Conservation (phyloP, 164 flowering plant genomes). For the Taxillus chinensis region DNA sequence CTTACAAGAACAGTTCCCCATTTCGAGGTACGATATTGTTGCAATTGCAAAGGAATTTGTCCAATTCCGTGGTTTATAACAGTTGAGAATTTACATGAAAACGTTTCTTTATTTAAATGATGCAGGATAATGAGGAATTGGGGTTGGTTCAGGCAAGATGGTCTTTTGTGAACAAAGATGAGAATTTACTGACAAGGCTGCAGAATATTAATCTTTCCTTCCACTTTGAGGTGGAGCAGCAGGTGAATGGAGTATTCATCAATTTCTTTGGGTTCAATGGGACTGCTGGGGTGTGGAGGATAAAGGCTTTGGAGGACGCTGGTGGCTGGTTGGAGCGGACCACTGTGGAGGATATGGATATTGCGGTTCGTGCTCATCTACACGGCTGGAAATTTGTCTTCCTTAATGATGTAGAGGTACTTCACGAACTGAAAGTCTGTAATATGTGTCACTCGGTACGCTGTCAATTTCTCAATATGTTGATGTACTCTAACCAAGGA, state of each 20-base stretch:
- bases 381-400: constrained; percentile 75
- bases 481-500: too few species aligned
- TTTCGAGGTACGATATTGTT: constrained; percentile 38
- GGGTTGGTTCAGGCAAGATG: constrained; percentile 81
- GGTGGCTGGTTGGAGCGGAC: constrained; percentile 91
- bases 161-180: constrained; percentile 78
- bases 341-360: constrained; percentile 83
- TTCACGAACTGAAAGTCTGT: not conserved
- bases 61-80: not conserved
- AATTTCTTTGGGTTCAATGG: constrained; percentile 81
- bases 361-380: constrained; percentile 78
- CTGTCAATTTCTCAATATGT: too few species aligned
- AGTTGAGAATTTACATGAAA: constrained; percentile 2
- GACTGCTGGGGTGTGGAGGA: constrained; percentile 85
- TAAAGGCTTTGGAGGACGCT: constrained; percentile 67
- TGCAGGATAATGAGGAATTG: constrained; percentile 58
- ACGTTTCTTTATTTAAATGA: constrained; percentile 3
- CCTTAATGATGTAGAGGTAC: constrained; percentile 72
- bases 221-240: constrained; percentile 88
- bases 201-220: constrained; percentile 72
- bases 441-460: too few species aligned
- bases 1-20: constrained; percentile 55
- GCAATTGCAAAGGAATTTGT: not conserved
- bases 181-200: constrained; percentile 69
- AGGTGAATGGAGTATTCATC: constrained; percentile 69